These are phyloP conservation scores for Colletotrichum melonis DNA, from an alignment of 2,329 filamentous ascomycete species.

Conservation along the genomic window DNA sequence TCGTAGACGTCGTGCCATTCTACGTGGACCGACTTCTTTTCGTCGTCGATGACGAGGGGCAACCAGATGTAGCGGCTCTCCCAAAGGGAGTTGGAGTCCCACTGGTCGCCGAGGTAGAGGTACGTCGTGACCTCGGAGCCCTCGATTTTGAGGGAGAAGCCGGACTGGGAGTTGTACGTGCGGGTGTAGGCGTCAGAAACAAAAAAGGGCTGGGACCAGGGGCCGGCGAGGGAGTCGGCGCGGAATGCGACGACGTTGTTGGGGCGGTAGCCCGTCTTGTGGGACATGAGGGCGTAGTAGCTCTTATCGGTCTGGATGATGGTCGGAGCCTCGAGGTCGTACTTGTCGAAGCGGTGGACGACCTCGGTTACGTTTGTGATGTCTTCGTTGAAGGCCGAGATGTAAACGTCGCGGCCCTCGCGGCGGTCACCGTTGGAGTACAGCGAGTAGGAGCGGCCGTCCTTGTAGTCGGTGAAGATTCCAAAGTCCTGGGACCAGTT, in stretches of 20 bases:
- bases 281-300: slow-evolving; percentile 71
- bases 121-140: slow-evolving; percentile 61
- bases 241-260: slow-evolving; percentile 70
- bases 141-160: slow-evolving; percentile 59
- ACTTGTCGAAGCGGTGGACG: slow-evolving; percentile 67
- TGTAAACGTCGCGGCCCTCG: slow-evolving; percentile 67
- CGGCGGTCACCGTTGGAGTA: slow-evolving; percentile 69
- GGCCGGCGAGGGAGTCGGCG: slow-evolving; percentile 58
- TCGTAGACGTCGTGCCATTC: slow-evolving; percentile 67
- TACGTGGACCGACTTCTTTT: slow-evolving; percentile 57
- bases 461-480: slow-evolving; percentile 69
- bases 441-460: slow-evolving; percentile 65
- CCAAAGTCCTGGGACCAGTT: slow-evolving; percentile 74
- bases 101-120: slow-evolving; percentile 61
- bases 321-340: slow-evolving; percentile 69
- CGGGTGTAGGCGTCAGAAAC: slow-evolving; percentile 60
- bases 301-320: slow-evolving; percentile 70
- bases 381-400: slow-evolving; percentile 64
- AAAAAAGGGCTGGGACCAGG: slow-evolving; percentile 65
- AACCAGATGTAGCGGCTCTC: slow-evolving; percentile 68
- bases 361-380: slow-evolving; percentile 63
- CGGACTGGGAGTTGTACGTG: slow-evolving; percentile 64
- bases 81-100: slow-evolving; percentile 64
- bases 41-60: slow-evolving; percentile 62
- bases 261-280: slow-evolving; percentile 72